Percentiles rank a stretch among this genome's conserved stretches.
These are phyloP conservation scores for Heliocybe sulcata DNA, from an alignment of 1,284 basidiomycete species.

Conservation along the genomic window DNA sequence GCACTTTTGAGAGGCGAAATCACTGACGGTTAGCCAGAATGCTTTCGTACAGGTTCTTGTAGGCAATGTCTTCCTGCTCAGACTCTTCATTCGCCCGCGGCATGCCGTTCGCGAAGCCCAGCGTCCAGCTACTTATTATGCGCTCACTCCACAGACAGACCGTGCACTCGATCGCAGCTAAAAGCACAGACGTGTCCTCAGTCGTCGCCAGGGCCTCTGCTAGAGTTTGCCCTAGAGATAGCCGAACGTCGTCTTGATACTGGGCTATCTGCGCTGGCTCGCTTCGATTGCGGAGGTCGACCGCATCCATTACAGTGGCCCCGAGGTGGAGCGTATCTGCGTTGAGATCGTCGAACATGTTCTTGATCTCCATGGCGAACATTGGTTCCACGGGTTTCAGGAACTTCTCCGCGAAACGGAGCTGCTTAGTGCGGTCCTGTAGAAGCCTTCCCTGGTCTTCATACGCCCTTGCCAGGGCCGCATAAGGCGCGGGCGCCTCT, in stretches of 20 bases:
- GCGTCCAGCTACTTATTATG: too few species aligned
- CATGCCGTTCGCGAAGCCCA: constrained; percentile 17
- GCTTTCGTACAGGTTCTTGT: constrained; percentile 36
- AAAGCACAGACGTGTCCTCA: not conserved
- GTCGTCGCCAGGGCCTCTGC: not conserved
- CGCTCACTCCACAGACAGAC: too few species aligned
- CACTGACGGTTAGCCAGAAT: constrained; percentile 36
- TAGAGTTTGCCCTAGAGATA: not conserved
- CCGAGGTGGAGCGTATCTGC: constrained; percentile 15
- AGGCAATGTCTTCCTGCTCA: constrained; percentile 20
- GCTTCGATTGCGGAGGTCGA: constrained; percentile 5
- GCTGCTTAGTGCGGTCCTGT: constrained; percentile 12
- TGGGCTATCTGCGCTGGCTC: not conserved
- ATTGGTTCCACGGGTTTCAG: constrained; percentile 13
- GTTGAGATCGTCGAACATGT: constrained; percentile 14
- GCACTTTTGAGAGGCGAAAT: not conserved
- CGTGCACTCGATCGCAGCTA: not conserved
- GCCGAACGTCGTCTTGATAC: not conserved
- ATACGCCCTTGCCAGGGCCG: not conserved
- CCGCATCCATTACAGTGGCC: constrained; percentile 10
- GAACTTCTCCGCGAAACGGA: constrained; percentile 15
- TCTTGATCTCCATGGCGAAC: constrained; percentile 16
- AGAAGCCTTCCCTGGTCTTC: constrained; percentile 4
- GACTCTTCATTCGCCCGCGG: constrained; percentile 37
- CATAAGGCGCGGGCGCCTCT: too few species aligned